Evolutionary conservation across 441 rosid species (phyloP).

Genomic region (Brassica hybrid): DNA sequence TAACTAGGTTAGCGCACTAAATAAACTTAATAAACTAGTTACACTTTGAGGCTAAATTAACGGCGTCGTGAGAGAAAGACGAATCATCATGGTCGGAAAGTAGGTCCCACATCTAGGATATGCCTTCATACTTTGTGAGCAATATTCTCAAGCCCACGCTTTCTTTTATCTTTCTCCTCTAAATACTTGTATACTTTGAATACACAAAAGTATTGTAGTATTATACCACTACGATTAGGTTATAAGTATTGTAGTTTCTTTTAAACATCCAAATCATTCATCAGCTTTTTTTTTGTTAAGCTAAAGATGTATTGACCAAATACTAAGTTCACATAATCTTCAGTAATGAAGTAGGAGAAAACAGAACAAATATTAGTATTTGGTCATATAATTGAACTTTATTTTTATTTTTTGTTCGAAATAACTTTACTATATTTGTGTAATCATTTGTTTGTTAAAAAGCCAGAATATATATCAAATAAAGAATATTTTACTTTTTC

Average conservation of each 20-base stretch:
- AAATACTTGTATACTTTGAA: too few relatives aligned
- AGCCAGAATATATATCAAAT: neutral
- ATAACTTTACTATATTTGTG: too few relatives aligned
- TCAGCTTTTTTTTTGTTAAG: too few relatives aligned
- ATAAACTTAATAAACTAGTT: neutral
- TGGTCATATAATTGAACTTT: neutral
- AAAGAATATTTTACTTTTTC: neutral
- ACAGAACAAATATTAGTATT: neutral
- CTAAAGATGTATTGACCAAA: too few relatives aligned
- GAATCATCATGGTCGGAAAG: slow-evolving; percentile 44
- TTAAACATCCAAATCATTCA: neutral
- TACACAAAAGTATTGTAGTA: too few relatives aligned
- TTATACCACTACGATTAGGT: neutral
- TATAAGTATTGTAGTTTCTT: neutral
- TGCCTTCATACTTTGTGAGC: slow-evolving; percentile 50
- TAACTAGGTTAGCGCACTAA: neutral
- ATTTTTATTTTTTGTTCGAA: too few relatives aligned
- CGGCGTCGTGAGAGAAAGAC: slow-evolving; percentile 31
- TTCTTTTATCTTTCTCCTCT: neutral
- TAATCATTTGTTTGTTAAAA: too few relatives aligned
- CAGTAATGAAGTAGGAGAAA: neutral
- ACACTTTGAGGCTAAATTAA: slow-evolving; percentile 22
- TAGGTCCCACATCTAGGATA: slow-evolving; percentile 54
- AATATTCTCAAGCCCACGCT: slow-evolving; percentile 48
- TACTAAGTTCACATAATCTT: neutral